These are phyloP conservation scores for Lentithecium fluviatile DNA, from an alignment of 495 filamentous ascomycete species.

Conservation along the genomic window DNA sequence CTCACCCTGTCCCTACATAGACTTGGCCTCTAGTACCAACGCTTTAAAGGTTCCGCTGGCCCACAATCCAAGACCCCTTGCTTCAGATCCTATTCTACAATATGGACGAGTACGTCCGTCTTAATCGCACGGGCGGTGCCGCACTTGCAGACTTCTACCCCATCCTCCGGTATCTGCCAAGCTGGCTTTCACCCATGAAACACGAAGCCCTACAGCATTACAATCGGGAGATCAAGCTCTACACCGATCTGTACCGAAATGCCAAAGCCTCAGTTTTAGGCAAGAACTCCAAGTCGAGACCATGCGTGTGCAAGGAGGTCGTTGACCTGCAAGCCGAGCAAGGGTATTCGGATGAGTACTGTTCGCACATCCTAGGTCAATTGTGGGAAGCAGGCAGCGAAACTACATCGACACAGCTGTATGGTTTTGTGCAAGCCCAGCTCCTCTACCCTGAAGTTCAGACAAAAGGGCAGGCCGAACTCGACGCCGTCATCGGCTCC, in stretches of 20 bases:
- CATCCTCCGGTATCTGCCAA: slow-evolving; percentile 44
- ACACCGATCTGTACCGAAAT: too few species aligned
- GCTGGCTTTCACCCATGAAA: slow-evolving; percentile 40
- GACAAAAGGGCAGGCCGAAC: slow-evolving; percentile 21
- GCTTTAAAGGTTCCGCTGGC: too few species aligned
- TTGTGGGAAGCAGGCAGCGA: slow-evolving; percentile 16
- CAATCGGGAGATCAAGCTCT: too few species aligned
- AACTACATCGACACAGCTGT: slow-evolving; percentile 7
- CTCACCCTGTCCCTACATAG: too few species aligned
- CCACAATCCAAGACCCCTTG: too few species aligned
- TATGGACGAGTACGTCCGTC: slow-evolving; percentile 47
- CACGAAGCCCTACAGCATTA: slow-evolving; percentile 37
- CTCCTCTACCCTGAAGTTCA: slow-evolving; percentile 13
- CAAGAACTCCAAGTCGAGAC: too few species aligned
- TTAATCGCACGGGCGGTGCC: slow-evolving; percentile 47
- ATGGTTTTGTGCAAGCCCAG: slow-evolving; percentile 10
- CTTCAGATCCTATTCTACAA: too few species aligned
- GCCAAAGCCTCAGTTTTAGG: too few species aligned
- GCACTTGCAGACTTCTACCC: slow-evolving; percentile 49
- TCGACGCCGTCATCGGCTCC: slow-evolving; percentile 6
- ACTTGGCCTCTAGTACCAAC: too few species aligned
- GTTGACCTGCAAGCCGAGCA: too few species aligned
- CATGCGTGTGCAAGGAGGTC: too few species aligned
- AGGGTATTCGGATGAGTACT: slow-evolving; percentile 47
- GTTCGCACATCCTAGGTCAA: slow-evolving; percentile 40